Evolutionary conservation across 257 asterid species (phyloP), one percentile per base, ranked within the genome.

Genomic region (Salvia splendens): DNA sequence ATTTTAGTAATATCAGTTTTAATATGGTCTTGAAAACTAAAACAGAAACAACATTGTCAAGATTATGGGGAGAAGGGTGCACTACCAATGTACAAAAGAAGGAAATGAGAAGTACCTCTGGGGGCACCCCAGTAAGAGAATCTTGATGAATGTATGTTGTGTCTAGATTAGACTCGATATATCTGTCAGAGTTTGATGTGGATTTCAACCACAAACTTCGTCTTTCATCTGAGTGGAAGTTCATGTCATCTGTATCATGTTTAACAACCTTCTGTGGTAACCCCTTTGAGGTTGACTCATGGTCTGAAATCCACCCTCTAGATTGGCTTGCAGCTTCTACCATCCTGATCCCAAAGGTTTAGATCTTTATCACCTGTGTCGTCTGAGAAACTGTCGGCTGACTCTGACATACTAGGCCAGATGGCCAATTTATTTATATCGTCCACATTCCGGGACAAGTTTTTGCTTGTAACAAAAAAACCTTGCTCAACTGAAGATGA

Each of bases 301-400:
- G 75, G 78, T 91, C 96, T 5, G 95, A 87, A 67, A 75, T 81
- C 89, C 86, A 84, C 49, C 84, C 89, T 64, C 61, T 78, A 74
- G 70, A 81, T 68, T 70, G 89, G 70, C 59, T 77, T 65, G 74
- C 78, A 73, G 81, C 80, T 50, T 70, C 86, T 52, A 61, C 63
- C 63, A 61, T 77, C 87, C 67, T 77, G 86, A 49, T 72, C 88
- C 48, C 79, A 82, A 16, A 72, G 78, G 73, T 52, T 83, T 61
- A 68, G 83, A 78, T 85, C 95, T 78, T 88, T 94, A 73, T 78
- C 88, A 40, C 77, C 91, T 56, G 84, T 96, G 20, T 94, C 99
- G 49, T 91, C 97, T 73, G 96, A 87, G 42, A 73, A 80, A 68
- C 95, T 94, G 82, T 88, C 84, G 11, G 78, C 70, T 11, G 99